These are phyloP conservation scores for Euphorbia schlechtendalii DNA, from an alignment of 441 rosid genomes.

Conservation along the genomic window DNA sequence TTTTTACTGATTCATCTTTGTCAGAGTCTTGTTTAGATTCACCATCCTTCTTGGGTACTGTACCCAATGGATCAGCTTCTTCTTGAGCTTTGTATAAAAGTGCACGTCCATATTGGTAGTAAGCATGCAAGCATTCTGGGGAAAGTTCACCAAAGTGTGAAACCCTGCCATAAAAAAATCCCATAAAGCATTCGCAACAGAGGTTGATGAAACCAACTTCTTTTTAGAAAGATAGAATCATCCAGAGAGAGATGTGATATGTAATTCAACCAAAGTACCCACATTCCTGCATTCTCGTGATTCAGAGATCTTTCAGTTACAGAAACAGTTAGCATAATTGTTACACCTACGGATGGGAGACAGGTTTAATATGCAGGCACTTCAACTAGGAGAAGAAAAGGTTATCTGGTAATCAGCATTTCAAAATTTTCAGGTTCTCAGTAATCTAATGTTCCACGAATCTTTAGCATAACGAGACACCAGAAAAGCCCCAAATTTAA, in stretches of 20 bases:
- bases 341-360: neutral
- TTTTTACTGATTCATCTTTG: conserved; percentile 42
- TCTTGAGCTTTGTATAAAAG: conserved; percentile 79
- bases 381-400: no score
- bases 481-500: no score
- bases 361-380: no score
- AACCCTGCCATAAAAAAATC: conserved; percentile 37
- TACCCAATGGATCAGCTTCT: conserved; percentile 78
- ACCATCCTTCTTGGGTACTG: conserved; percentile 60
- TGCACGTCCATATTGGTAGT: conserved; percentile 73
- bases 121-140: conserved; percentile 52
- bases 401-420: no score
- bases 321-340: neutral
- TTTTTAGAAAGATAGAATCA: neutral
- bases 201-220: neutral
- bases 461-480: no score
- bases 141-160: conserved; percentile 66
- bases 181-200: neutral
- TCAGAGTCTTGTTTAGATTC: conserved; percentile 31
- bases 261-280: neutral
- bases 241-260: neutral
- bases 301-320: neutral
- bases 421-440: no score
- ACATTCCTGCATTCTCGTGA: neutral
- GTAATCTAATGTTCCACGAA: no score